Base-by-base conservation (phyloP, 495 filamentous ascomycete genomes). In the Cryomyces minteri region DNA sequence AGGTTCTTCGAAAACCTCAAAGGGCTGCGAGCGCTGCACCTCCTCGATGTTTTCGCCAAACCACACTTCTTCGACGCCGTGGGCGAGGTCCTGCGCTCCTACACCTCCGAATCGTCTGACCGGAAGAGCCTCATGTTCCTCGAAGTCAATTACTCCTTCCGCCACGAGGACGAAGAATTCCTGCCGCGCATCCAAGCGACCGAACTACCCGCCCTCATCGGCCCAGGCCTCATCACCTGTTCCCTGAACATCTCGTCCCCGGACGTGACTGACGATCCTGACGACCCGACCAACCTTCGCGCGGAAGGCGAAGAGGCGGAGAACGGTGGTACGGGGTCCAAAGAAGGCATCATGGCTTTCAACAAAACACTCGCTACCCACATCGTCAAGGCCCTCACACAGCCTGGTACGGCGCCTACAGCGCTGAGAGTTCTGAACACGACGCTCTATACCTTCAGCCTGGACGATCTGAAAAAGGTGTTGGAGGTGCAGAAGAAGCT, bases 1-100 rank as follows among this genome's bases (percentile, higher is more conserved):
- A 32, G 44, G 8, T 65, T 68, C 50, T 48, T 66, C 37, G 43
- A 52, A 10, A 18, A 29, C 4, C 44, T 51, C 29, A 44, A 44
- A 10, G 44, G 42, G 0, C 45, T 65, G 31, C 44, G 54, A n/a
- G 61, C 59, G n/a, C 39, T 68, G 36, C 62, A 66, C 38, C 46
- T 66, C 2, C 50, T 68, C 2, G 65, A 68, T 47, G 59, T 61
- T 18, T 68, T 68, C 38, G 55, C 49, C 10, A 48, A 52, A 40
- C 48, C 57, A 7, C 54, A 54, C 5, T 61, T 65, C 47, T 57
- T 59, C 36, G 7, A 8, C 2, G 42, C 43, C 0, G 8, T 62
- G 2, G 47, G 39, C 18, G 37, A 41, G 11, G 48, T 47, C 9
- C 32, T 55, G 18, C 18, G 18, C 18, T 37, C 32, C 32, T 29